Evolutionary conservation across 2,329 filamentous ascomycete genomes (phyloP), one percentile per base, ranked within the genome.

Genomic region (Teratosphaeria epicoccoides): DNA sequence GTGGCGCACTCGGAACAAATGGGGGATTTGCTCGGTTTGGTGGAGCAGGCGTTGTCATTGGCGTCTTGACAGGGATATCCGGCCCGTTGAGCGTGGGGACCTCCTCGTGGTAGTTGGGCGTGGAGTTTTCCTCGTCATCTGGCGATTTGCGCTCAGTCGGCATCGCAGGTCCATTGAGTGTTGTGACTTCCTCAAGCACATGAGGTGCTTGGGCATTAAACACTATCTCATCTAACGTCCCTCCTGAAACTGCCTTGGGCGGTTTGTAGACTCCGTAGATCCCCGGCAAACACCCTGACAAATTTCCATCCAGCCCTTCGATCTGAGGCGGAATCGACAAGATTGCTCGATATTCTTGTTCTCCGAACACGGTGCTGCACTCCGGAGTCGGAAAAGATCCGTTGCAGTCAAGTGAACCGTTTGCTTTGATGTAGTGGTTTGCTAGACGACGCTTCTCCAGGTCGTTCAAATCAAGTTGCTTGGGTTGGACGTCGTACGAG

Each of bases 291-390:
- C 44, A 46, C 7, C 12, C 5, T 23, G 23, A 24, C 44, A 17
- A 46, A 10, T 28, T 28, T 9, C 44, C 44, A 17, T 46, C 20
- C 11, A 46, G 20, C 12, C 25, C 44, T 24, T 12, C 10, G 4
- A 46, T 23, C 24, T 29, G 24, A 7, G 23, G 11, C 7, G 37
- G 49, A 20, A 50, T n/a, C 12, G 49, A 50, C 24, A 50, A n/a
- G 22, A 45, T 17, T 12, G 49, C 20, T 6, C 20, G 17, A 23
- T 50, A 45, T 20, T 14, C 33, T n/a, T 5, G 17, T n/a, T 40
- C 49, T 24, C 46, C 49, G 25, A 50, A 50, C 7, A 50, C 20
- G n/a, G 49, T 50, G 24, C 37, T 26, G 37, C 49, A 50, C 23
- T 50, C 49, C 12, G 49, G 49, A 25, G 33, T 29, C 3, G 37